Evolutionary conservation across 495 filamentous ascomycete species (phyloP).

Genomic region (Penicillium alfredii): DNA sequence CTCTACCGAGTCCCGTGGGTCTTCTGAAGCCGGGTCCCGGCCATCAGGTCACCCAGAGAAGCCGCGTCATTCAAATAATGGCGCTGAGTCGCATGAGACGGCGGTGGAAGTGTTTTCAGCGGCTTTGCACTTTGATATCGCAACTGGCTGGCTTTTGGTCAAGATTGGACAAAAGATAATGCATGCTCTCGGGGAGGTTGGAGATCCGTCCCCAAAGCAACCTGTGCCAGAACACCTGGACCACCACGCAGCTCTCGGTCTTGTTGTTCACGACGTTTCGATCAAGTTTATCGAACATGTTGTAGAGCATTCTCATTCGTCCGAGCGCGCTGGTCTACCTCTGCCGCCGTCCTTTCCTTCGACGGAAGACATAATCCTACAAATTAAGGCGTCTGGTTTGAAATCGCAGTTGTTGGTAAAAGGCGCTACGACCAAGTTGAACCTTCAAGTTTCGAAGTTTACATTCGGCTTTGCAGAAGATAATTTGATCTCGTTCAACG

Average conservation of each 20-base stretch:
- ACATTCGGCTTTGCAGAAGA: slow-evolving; percentile 67
- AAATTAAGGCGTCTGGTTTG: slow-evolving; percentile 21
- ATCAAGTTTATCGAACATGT: slow-evolving; percentile 62
- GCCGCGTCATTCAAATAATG: slow-evolving; percentile 1
- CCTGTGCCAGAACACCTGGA: slow-evolving; percentile 11
- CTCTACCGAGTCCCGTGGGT: slow-evolving; percentile 12
- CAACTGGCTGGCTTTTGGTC: slow-evolving; percentile 58
- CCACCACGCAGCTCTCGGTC: slow-evolving; percentile 37
- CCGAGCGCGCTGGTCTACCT: slow-evolving; percentile 7
- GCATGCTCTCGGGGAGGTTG: slow-evolving; percentile 29
- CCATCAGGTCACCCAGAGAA: slow-evolving; percentile 4
- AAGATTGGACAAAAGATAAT: slow-evolving; percentile 54
- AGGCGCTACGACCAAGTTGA: slow-evolving; percentile 20
- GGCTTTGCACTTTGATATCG: slow-evolving; percentile 59
- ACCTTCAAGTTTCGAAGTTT: slow-evolving; percentile 55
- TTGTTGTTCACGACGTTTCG: slow-evolving; percentile 50
- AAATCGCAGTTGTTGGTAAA: slow-evolving; percentile 19
- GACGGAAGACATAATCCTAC: slow-evolving; percentile 35
- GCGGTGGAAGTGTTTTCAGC: slow-evolving; percentile 53
- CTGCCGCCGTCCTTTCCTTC: slow-evolving; percentile 16
- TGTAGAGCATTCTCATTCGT: slow-evolving; percentile 33
- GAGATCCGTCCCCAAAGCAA: slow-evolving; percentile 12
- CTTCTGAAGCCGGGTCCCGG: slow-evolving; percentile 6
- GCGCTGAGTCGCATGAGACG: slow-evolving; percentile 19
- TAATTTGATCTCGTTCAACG: slow-evolving; percentile 68